Base-by-base conservation (phyloP, 768 basidiomycete genomes). In the Austroboletus festivus region DNA sequence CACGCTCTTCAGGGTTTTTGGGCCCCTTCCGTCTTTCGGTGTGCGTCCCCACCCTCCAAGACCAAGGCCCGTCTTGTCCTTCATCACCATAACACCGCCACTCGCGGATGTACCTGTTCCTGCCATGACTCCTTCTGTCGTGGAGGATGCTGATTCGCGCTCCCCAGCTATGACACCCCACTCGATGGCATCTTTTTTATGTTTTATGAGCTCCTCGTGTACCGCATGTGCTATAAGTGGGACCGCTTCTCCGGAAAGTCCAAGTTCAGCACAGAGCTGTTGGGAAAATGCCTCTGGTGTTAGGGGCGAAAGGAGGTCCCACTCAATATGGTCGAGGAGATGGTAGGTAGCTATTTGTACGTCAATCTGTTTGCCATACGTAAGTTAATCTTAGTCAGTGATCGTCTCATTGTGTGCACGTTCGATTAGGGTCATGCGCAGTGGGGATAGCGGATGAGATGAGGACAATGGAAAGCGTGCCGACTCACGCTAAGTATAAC, bases 311-410 rank as follows among this genome's bases (percentile, higher is more conserved):
- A 89, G 80, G n/a, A 98, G 78, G 68, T 99, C 95, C 95, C 95
- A 99, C 69, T 99, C 96, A 56, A 99, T 93, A 62, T 93, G 89
- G 70, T 99, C 96, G 48, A 89, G 75, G 1, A 99, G 77, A 66
- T 95, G 92, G 63, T 93, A 78, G 40, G 86, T 89, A 20, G 86
- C 90, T 62, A 99, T 87, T 67, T 99, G 96, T 21, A 98, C 92
- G 70, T 99, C 96, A 63, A 99, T 91, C 92, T 96, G 18, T 26
- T n/a, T 47, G 38, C 39, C 26, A 45, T 23, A 45, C 34, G 21
- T 19, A 38, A n/a, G n/a, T 43, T 42, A 46, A 35, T 34, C 34
- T 50, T 23, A 31, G 54, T 54, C 31, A 48, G 43, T 44, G 23
- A 57, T 42, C 52, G 37, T 50, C 38, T 24, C 48, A 48, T 48